These are phyloP conservation scores for Exophiala sideris DNA, from an alignment of 2,329 filamentous ascomycete genomes.

Conservation along the genomic window DNA sequence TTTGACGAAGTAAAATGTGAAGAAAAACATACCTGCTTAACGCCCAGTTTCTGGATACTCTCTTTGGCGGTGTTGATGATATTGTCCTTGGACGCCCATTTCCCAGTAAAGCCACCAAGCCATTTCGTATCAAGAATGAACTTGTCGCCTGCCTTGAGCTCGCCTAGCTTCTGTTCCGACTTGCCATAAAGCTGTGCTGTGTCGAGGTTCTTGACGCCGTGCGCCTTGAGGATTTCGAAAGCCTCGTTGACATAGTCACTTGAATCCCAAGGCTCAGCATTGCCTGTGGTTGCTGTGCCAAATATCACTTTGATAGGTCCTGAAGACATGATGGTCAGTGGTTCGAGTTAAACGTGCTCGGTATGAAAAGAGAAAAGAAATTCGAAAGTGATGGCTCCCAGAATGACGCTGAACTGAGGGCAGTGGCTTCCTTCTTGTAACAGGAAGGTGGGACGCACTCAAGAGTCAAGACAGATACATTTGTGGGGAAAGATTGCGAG, in stretches of 20 bases:
- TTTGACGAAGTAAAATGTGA: neutral
- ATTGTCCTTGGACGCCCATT: slow-evolving; percentile 20
- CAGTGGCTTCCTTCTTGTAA: no score
- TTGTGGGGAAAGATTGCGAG: neutral
- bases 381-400: no score
- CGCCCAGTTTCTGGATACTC: slow-evolving; percentile 25
- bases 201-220: slow-evolving; percentile 23
- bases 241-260: slow-evolving; percentile 10
- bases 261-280: slow-evolving; percentile 13
- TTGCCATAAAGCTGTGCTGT: slow-evolving; percentile 36
- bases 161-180: slow-evolving; percentile 43
- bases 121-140: slow-evolving; percentile 50
- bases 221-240: slow-evolving; percentile 19
- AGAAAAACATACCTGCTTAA: slow-evolving; percentile 15
- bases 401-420: neutral
- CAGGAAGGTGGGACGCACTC: neutral
- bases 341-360: neutral
- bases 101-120: slow-evolving; percentile 35
- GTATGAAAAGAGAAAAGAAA: neutral
- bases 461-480: neutral
- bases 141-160: slow-evolving; percentile 36
- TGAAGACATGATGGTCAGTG: slow-evolving; percentile 14
- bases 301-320: slow-evolving; percentile 18
- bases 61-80: slow-evolving; percentile 25
- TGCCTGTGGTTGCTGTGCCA: slow-evolving; percentile 16